phyloP scores from a whole-genome alignment of 2,329 filamentous ascomycete species.

The Colletotrichum sublineola region DNA sequence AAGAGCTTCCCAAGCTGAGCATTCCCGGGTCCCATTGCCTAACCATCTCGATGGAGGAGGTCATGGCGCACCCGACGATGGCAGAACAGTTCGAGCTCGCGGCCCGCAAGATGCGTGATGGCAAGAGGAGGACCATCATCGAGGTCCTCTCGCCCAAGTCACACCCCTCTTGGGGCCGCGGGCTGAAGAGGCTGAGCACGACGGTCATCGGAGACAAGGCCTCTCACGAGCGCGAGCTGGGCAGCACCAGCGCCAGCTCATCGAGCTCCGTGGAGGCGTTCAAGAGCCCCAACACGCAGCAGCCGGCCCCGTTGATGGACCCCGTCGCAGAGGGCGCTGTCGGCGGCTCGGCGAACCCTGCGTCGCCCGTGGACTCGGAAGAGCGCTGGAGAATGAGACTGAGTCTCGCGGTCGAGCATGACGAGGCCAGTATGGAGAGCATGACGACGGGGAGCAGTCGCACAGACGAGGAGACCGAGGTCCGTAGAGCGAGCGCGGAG shows the following conservation, averaged over 20 bases:
- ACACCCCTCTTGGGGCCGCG: conserved; percentile 31
- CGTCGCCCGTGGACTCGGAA: conserved; percentile 32
- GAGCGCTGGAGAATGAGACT: conserved; percentile 3
- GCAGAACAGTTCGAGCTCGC: conserved; percentile 62
- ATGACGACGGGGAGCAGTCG: conserved; percentile 49
- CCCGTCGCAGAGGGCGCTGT: conserved; percentile 15
- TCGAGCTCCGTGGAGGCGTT: conserved; percentile 20
- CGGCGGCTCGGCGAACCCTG: neutral
- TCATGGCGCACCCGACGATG: conserved; percentile 65
- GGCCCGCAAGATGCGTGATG: conserved; percentile 46
- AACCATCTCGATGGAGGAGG: conserved; percentile 60
- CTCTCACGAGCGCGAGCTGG: neutral
- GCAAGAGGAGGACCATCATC: conserved; percentile 33
- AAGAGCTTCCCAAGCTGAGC: conserved; percentile 54
- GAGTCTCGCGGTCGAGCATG: conserved; percentile 24
- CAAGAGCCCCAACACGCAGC: neutral
- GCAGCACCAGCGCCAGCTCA: conserved; percentile 26
- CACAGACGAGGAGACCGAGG: conserved; percentile 42
- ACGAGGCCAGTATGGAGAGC: conserved; percentile 46
- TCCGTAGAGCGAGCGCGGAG: conserved; percentile 44
- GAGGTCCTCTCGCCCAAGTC: conserved; percentile 44
- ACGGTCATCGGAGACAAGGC: conserved; percentile 10
- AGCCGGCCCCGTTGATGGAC: conserved; percentile 17
- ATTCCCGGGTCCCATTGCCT: conserved; percentile 55
- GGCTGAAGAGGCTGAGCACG: conserved; percentile 34